phyloP scores from a whole-genome alignment of 306 rosid species.

The Prinsepia uniflora region DNA sequence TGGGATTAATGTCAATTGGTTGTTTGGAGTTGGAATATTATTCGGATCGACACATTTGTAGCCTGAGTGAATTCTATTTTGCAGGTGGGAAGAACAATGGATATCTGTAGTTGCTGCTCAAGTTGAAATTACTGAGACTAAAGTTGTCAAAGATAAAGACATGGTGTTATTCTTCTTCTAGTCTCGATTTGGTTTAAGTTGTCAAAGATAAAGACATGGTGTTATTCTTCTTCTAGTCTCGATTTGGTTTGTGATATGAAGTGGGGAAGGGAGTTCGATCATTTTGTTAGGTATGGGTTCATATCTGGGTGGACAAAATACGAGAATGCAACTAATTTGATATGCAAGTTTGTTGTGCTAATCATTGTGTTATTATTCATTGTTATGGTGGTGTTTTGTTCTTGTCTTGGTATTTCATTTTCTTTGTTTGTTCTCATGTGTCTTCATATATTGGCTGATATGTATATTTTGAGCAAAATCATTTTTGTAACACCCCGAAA shows the following conservation, averaged over 20 bases:
- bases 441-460: too few relatives aligned
- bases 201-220: not conserved
- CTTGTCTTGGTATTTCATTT: not conserved
- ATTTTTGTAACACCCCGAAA: too few relatives aligned
- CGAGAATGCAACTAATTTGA: slow-evolving; percentile 11
- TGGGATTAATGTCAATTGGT: slow-evolving; percentile 31
- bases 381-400: not conserved
- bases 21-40: too few relatives aligned
- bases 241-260: slow-evolving; percentile 26
- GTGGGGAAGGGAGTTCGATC: slow-evolving; percentile 12
- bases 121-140: too few relatives aligned
- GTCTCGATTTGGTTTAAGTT: slow-evolving; percentile 20
- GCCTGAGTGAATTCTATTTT: too few relatives aligned
- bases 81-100: too few relatives aligned
- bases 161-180: not conserved
- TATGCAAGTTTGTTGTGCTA: not conserved
- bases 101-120: too few relatives aligned
- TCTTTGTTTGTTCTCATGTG: too few relatives aligned
- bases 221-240: not conserved
- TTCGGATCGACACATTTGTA: too few relatives aligned
- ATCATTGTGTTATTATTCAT: not conserved
- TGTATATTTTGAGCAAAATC: too few relatives aligned
- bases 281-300: slow-evolving; percentile 6
- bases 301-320: slow-evolving; percentile 1
- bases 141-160: too few relatives aligned